Conservation (phyloP, 73 alveolate species). For the Breviolum minutum region DNA sequence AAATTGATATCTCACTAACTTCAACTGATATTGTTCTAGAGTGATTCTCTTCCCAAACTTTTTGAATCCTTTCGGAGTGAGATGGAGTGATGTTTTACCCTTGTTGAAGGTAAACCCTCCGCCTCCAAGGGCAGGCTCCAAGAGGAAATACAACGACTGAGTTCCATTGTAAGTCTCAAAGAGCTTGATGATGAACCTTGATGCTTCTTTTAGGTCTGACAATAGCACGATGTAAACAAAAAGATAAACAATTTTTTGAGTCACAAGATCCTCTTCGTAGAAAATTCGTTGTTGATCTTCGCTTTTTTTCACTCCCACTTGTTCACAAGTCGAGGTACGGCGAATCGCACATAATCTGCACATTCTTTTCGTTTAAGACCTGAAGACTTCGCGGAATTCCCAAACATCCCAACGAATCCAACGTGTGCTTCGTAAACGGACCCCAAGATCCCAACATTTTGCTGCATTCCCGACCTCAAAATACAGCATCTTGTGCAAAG, state of each 20-base stretch:
- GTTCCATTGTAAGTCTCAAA: constrained; percentile 85
- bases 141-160: constrained; percentile 65
- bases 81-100: no score
- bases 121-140: constrained; percentile 93
- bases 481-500: no score
- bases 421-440: not conserved
- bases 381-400: not conserved
- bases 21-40: no score
- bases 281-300: no score
- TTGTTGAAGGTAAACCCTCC: no score
- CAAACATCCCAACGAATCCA: not conserved
- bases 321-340: not conserved
- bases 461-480: constrained; percentile 87
- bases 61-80: no score
- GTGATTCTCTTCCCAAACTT: no score
- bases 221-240: not conserved
- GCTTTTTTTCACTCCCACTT: no score
- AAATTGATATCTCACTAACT: no score
- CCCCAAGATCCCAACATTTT: constrained; percentile 3
- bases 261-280: no score
- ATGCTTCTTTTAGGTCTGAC: not conserved
- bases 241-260: not conserved
- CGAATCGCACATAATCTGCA: constrained; percentile 93
- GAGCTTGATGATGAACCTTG: constrained; percentile 84
- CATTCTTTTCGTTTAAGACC: constrained; percentile 86